phyloP scores from a whole-genome alignment of 1,284 basidiomycete genomes.

The Ustilago nuda region DNA sequence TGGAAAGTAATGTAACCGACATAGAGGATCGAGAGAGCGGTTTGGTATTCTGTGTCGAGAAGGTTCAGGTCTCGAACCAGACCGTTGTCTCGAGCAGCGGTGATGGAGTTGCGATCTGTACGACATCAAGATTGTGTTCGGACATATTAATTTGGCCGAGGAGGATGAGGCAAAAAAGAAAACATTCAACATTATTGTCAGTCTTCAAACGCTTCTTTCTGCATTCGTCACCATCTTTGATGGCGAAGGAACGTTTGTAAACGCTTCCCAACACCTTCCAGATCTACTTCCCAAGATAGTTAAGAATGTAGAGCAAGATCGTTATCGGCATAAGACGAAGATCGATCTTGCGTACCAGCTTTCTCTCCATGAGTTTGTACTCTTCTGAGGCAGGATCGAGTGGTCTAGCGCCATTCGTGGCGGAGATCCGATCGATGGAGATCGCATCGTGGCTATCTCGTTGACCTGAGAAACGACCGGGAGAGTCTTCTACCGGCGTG shows the following conservation, averaged over 20 bases:
- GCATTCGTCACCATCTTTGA: no score
- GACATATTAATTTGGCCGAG: no score
- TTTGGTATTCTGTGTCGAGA: conserved; percentile 65
- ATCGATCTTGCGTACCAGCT: conserved; percentile 55
- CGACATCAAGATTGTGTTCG: no score
- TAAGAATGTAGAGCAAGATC: conserved; percentile 32
- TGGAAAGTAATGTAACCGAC: conserved; percentile 84
- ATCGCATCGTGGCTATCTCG: conserved; percentile 31
- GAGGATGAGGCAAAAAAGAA: neutral
- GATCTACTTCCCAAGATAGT: conserved; percentile 12
- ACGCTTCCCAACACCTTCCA: neutral
- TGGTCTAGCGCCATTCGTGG: neutral
- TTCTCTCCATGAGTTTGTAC: conserved; percentile 37
- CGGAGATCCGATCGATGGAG: conserved; percentile 20
- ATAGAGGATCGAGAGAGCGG: conserved; percentile 79
- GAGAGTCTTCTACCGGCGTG: neutral
- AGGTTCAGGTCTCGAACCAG: conserved; percentile 62
- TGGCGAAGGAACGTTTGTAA: no score
- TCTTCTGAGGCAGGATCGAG: conserved; percentile 40
- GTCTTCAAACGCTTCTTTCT: neutral
- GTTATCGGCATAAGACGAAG: conserved; percentile 35
- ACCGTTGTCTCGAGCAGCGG: conserved; percentile 46
- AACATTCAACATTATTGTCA: neutral
- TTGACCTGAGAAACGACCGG: neutral
- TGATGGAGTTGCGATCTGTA: conserved; percentile 27